Percentiles rank a stretch among this genome's conserved stretches.
Evolutionary conservation across 257 asterid species (phyloP).

Genomic region (Misopates orontium): DNA sequence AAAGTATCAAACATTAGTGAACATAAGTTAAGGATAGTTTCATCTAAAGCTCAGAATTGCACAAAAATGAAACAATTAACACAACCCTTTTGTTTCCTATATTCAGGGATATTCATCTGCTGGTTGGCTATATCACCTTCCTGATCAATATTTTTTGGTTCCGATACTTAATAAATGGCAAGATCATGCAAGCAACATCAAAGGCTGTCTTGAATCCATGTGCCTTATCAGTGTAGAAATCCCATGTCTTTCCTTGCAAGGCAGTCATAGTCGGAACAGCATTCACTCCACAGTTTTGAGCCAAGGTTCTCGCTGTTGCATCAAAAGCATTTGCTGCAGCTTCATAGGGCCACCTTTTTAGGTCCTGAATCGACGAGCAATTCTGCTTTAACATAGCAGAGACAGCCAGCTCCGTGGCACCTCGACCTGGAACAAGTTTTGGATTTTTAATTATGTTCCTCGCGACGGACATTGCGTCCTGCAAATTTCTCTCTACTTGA

Average conservation of each 20-base stretch:
- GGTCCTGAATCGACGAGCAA: conserved; percentile 86
- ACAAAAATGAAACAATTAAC: neutral
- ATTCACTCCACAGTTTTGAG: conserved; percentile 97
- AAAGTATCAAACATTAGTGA: neutral
- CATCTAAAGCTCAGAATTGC: neutral
- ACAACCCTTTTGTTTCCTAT: conserved; percentile 13
- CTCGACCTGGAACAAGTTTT: conserved; percentile 97
- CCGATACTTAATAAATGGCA: conserved; percentile 95
- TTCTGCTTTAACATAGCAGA: conserved; percentile 87
- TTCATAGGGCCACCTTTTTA: conserved; percentile 99
- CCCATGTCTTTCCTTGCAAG: conserved; percentile 97
- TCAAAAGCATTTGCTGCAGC: conserved; percentile 98
- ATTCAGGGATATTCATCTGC: conserved; percentile 80
- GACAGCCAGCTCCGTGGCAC: conserved; percentile 94
- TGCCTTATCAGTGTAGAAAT: conserved; percentile 86
- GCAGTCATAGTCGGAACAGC: conserved; percentile 94
- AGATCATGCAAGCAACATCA: conserved; percentile 96
- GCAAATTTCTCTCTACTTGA: conserved; percentile 96
- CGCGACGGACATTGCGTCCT: conserved; percentile 99
- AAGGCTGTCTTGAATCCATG: conserved; percentile 94
- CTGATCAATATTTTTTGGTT: conserved; percentile 71
- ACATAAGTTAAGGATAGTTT: neutral
- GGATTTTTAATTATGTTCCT: conserved; percentile 92
- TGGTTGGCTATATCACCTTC: conserved; percentile 93
- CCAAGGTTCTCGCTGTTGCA: conserved; percentile 94